These are phyloP conservation scores for Chara braunii DNA, from an alignment of 139 green algal species.

Conservation along the genomic window DNA sequence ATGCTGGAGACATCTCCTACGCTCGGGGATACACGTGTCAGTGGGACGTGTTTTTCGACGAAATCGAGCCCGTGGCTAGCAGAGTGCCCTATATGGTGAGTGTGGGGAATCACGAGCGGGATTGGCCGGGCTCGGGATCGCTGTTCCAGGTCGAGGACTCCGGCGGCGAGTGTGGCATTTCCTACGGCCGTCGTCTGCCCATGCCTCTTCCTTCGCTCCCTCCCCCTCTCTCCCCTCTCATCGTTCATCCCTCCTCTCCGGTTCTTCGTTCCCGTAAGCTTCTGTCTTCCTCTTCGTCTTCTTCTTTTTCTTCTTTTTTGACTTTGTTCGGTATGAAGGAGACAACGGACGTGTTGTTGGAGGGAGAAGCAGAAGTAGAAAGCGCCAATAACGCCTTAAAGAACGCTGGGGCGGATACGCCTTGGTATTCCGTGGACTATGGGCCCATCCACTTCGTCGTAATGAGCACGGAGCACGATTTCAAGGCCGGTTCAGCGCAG, in stretches of 20 bases:
- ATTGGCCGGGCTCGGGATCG: constrained; percentile 41
- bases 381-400: too few species aligned
- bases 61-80: constrained; percentile 56
- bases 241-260: background rate
- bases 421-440: constrained; percentile 69
- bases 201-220: background rate
- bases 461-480: constrained; percentile 67
- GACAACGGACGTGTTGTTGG: too few species aligned
- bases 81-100: constrained; percentile 64
- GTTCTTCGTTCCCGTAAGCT: background rate
- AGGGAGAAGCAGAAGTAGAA: too few species aligned
- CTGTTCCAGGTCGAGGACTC: constrained; percentile 54
- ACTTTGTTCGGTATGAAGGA: background rate
- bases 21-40: constrained; percentile 23
- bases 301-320: background rate
- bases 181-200: background rate
- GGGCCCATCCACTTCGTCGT: constrained; percentile 61
- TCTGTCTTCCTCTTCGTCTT: background rate
- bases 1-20: constrained; percentile 62
- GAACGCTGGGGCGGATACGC: too few species aligned
- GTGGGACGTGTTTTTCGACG: constrained; percentile 69
- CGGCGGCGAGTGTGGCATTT: constrained; percentile 64
- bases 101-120: constrained; percentile 71
- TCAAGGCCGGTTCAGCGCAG: constrained; percentile 24
- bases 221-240: background rate